Evolutionary conservation across 1,139 yeast species (phyloP).

Genomic region (Pichia sp.): DNA sequence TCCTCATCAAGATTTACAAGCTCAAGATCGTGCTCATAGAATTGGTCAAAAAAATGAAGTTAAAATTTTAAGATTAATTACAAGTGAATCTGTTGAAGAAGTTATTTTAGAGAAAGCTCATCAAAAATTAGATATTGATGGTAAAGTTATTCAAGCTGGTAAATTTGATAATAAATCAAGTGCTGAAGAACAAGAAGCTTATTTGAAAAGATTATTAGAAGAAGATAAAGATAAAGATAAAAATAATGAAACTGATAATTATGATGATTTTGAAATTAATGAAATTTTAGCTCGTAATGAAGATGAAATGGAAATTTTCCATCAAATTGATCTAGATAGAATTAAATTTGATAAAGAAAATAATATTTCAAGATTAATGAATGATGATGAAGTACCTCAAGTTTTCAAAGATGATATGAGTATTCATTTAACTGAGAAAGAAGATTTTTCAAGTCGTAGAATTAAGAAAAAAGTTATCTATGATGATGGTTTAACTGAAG

Average conservation of each 20-base stretch:
- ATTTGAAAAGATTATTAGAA: slow-evolving; percentile 60
- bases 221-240: slow-evolving; percentile 58
- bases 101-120: slow-evolving; percentile 77
- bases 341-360: slow-evolving; percentile 27
- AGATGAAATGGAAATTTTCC: slow-evolving; percentile 47
- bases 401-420: slow-evolving; percentile 62
- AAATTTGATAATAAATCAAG: slow-evolving; percentile 78
- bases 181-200: slow-evolving; percentile 76
- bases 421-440: slow-evolving; percentile 40
- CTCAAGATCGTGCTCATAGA: slow-evolving; percentile 87
- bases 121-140: slow-evolving; percentile 77
- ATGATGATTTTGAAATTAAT: slow-evolving; percentile 65
- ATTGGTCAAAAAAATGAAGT: slow-evolving; percentile 87
- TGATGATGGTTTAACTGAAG: slow-evolving; percentile 68
- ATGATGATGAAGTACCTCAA: slow-evolving; percentile 59
- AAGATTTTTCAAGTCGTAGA: slow-evolving; percentile 52
- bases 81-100: slow-evolving; percentile 79
- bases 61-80: slow-evolving; percentile 68
- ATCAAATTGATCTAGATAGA: slow-evolving; percentile 52
- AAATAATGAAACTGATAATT: slow-evolving; percentile 47
- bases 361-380: slow-evolving; percentile 41
- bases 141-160: slow-evolving; percentile 85
- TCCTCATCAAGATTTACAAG: slow-evolving; percentile 88
- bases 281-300: slow-evolving; percentile 66
- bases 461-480: slow-evolving; percentile 55